phyloP scores from a whole-genome alignment of 208 protist species.

The Trypanosoma conorhini region DNA sequence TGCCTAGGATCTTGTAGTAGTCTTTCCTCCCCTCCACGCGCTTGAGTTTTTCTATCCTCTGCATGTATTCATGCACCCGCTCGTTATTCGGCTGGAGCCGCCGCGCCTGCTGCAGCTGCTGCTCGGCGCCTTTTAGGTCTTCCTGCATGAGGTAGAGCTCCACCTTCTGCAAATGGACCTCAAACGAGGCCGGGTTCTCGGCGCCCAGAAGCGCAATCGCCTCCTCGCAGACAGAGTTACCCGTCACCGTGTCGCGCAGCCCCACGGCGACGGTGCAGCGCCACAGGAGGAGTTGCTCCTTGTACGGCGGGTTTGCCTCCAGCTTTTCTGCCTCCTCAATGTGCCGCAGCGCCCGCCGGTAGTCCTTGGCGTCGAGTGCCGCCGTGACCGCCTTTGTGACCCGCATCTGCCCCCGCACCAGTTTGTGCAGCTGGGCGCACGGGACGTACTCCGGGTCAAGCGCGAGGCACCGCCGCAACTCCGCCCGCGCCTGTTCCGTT shows the following conservation, averaged over 20 bases:
- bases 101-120: constrained; percentile 28
- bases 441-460: constrained; percentile 84
- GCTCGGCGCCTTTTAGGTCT: constrained; percentile 61
- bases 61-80: constrained; percentile 37
- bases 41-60: constrained; percentile 61
- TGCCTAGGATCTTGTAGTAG: constrained; percentile 93
- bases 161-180: constrained; percentile 57
- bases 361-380: constrained; percentile 47
- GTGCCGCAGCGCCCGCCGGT: constrained; percentile 36
- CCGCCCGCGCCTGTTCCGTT: constrained; percentile 59
- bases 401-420: constrained; percentile 69
- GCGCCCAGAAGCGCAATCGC: constrained; percentile 41
- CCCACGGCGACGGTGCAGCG: constrained; percentile 75
- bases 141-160: constrained; percentile 86
- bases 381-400: constrained; percentile 35
- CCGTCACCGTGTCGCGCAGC: constrained; percentile 52
- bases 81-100: constrained; percentile 36
- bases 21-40: constrained; percentile 72
- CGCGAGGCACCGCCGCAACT: constrained; percentile 76
- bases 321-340: constrained; percentile 47
- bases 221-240: constrained; percentile 49
- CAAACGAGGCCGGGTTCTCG: constrained; percentile 43
- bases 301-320: constrained; percentile 58
- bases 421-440: constrained; percentile 67
- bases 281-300: constrained; percentile 74